Evolutionary conservation across 2,329 filamentous ascomycete genomes (phyloP).

Genomic region (Cryphonectria nitschkei): DNA sequence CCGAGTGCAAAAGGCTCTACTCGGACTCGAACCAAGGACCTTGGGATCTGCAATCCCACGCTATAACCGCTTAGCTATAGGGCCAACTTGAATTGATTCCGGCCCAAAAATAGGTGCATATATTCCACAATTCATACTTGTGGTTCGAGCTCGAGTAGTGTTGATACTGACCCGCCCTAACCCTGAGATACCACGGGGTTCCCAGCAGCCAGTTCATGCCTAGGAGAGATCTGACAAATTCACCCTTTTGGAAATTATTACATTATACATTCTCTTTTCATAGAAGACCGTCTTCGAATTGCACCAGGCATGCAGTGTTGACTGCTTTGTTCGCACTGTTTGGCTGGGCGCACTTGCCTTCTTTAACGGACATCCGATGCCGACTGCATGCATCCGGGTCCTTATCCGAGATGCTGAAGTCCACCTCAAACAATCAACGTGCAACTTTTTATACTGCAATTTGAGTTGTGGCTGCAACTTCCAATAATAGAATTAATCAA

Average conservation of each 20-base stretch:
- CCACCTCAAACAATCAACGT: background rate
- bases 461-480: background rate
- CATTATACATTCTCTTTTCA: background rate
- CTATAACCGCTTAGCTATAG: slow-evolving; percentile 9
- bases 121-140: background rate
- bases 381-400: slow-evolving; percentile 6
- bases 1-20: background rate
- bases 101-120: background rate
- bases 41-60: slow-evolving; percentile 10
- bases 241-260: fast-evolving
- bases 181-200: no score
- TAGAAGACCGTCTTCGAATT: background rate
- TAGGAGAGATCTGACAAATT: background rate
- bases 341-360: background rate
- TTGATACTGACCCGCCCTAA: background rate
- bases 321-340: background rate
- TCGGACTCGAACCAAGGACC: slow-evolving; percentile 9
- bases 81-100: background rate
- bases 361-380: background rate
- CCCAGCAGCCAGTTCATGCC: background rate
- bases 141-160: background rate
- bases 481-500: background rate
- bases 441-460: background rate
- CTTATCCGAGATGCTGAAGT: background rate
- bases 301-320: background rate